Conservation (phyloP, 768 basidiomycete genomes). For the Daedaleopsis nitida region DNA sequence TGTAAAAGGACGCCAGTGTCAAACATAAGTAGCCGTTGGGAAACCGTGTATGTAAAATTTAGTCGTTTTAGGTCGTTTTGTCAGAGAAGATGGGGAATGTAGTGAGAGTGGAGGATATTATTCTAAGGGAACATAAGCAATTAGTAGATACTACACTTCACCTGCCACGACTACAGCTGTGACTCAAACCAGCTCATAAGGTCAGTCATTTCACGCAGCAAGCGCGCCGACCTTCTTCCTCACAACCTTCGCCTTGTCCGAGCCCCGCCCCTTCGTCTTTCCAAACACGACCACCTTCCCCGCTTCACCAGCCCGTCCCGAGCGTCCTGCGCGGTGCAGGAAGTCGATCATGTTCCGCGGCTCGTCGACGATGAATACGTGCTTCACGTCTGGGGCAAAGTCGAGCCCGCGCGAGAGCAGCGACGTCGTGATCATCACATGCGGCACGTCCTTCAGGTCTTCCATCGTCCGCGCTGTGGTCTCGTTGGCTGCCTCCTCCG, state of each 20-base stretch:
- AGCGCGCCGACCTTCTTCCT: conserved; percentile 51
- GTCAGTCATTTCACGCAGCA: not conserved
- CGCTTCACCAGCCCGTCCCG: conserved; percentile 69
- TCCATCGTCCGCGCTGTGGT: not conserved
- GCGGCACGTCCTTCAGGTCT: conserved; percentile 41
- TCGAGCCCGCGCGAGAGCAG: conserved; percentile 89
- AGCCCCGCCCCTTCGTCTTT: conserved; percentile 66
- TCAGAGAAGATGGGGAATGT: no score
- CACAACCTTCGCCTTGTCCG: conserved; percentile 51
- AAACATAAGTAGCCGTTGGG: no score
- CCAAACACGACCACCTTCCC: conserved; percentile 81
- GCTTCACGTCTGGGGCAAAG: conserved; percentile 75
- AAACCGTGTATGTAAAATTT: no score
- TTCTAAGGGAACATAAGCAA: no score
- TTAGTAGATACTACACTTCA: no score
- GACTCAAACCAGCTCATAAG: no score
- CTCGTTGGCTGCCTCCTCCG: not conserved
- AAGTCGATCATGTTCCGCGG: conserved; percentile 92
- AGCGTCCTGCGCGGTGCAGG: conserved; percentile 85
- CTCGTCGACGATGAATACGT: conserved; percentile 87
- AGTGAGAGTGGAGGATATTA: no score
- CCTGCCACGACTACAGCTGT: no score
- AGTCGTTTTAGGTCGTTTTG: no score
- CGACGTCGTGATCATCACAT: conserved; percentile 86
- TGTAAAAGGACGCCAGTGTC: no score